phyloP scores from a whole-genome alignment of 345 rosid genomes.

The Eucalyptus regnans region DNA sequence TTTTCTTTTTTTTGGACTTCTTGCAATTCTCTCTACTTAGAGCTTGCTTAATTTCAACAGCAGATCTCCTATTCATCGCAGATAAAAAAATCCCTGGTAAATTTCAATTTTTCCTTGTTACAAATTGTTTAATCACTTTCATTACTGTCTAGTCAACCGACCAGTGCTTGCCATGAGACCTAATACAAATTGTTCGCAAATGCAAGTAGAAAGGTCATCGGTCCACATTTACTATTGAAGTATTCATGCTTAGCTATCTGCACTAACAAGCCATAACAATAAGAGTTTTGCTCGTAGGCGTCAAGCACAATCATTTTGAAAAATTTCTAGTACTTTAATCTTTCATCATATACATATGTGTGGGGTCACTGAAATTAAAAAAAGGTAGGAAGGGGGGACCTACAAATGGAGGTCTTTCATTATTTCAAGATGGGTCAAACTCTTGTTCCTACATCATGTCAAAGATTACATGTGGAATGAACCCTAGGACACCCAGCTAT shows the following conservation, averaged over 20 bases:
- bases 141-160: neutral
- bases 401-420: neutral
- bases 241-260: neutral
- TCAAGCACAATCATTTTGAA: neutral
- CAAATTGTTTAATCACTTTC: neutral
- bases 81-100: neutral
- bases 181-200: neutral
- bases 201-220: neutral
- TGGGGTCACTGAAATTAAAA: neutral
- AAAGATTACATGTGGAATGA: neutral
- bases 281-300: neutral
- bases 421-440: neutral
- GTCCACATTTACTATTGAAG: neutral
- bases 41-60: neutral
- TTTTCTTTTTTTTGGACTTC: neutral
- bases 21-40: neutral
- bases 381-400: neutral
- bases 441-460: neutral
- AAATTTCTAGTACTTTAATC: neutral
- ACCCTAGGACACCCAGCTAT: neutral
- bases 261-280: neutral
- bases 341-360: neutral
- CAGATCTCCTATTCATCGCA: neutral
- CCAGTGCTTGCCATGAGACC: neutral
- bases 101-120: neutral